Percentiles rank a stretch among this genome's conserved stretches.
phyloP scores from a whole-genome alignment of 306 rosid genomes.

The Cicer judaicum region DNA sequence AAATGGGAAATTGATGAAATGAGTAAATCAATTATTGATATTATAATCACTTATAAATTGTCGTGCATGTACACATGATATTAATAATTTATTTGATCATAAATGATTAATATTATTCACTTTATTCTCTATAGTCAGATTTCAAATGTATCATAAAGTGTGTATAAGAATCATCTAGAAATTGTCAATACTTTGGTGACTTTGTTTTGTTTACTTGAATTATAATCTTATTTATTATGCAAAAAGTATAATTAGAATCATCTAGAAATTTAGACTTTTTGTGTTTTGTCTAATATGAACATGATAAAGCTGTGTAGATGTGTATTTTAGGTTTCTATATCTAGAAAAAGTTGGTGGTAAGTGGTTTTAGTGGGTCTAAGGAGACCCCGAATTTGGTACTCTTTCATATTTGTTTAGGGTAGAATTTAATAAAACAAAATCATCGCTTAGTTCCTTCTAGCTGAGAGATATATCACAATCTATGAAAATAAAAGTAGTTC shows the following conservation, averaged over 20 bases:
- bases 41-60: too few species aligned
- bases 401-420: conserved; percentile 38
- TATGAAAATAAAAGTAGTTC: conserved; percentile 11
- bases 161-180: too few species aligned
- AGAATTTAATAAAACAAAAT: conserved; percentile 21
- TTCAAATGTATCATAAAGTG: too few species aligned
- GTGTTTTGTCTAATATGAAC: conserved; percentile 41
- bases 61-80: too few species aligned
- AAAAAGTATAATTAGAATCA: conserved; percentile 25
- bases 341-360: conserved; percentile 20
- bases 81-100: too few species aligned
- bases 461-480: conserved; percentile 6
- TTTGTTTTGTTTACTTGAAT: conserved; percentile 41
- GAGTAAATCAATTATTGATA: too few species aligned
- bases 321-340: conserved; percentile 11
- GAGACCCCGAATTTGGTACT: background rate
- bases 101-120: too few species aligned
- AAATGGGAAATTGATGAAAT: too few species aligned
- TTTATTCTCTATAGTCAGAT: too few species aligned
- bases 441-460: conserved; percentile 17
- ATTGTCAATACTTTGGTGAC: conserved; percentile 34
- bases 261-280: conserved; percentile 36
- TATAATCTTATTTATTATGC: conserved; percentile 21
- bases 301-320: conserved; percentile 31
- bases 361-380: conserved; percentile 43